Base-by-base conservation (phyloP, 169 alveolate species). In the Amoebophrya sp. region DNA sequence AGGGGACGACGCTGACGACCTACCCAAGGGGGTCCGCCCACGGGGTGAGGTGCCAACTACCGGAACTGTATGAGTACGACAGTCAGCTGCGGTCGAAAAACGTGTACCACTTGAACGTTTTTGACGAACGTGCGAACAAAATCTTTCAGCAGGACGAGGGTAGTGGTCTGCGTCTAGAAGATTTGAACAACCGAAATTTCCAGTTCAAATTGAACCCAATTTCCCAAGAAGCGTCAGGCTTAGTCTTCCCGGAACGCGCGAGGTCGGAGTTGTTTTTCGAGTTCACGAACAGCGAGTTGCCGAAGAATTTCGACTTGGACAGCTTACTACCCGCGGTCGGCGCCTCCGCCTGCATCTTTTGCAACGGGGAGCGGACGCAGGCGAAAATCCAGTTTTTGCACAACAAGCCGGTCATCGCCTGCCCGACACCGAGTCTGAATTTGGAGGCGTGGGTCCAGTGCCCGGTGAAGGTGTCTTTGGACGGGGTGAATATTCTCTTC, bases 281-380 rank as follows among this genome's bases (percentile, higher is more conserved):
- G 83, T 66, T 66, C 32, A 66, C 83, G 38, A 66, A 66, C 83
- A 18, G 1, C 29, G 32, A 66, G 83, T 25, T 66, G 83, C 83
- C 83, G 83, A 2, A 25, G 32, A 2, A 66, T 25, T 66, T 66
- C 83, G 83, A 66, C 35, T 25, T 66, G 83, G 35, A n/a, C 35
- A 1, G 32, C 35, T 25, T 66, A 3, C 0, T 66, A 2, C 83
- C 83, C 0, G 83, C 83, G 32, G 12, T 66, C 32, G 32, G 38
- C 10, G 12, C 83, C 39, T 66, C 83, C 83, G 83, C 83, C 32
- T 66, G 83, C 83, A 18, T 66, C 35, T 66, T 66, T 66, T 66
- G 83, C 83, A 66, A 66, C 35, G 83, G 83, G 32, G 83, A 66
- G 18, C 83, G 83, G 32, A 66, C 83, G 83, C 83, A 66, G 35